Evolutionary conservation across 805 yeast genomes (phyloP), one percentile per base, ranked within the genome.

Genomic region (Schwanniomyces occidentalis): DNA sequence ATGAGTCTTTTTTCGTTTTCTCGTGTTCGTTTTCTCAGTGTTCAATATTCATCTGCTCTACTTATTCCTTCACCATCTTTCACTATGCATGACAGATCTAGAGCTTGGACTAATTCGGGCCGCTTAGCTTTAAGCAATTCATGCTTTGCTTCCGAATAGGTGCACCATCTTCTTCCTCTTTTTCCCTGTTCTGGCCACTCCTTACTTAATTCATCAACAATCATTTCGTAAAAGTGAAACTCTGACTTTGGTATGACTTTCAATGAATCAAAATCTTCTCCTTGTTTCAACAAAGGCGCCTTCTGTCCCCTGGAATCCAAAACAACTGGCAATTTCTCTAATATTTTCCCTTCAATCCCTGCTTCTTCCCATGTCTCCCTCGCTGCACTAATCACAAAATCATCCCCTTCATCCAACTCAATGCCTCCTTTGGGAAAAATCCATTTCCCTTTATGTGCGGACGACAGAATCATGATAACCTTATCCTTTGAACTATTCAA

Each of bases 321-420:
- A 16, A 85, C 81, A 0, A 75, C 66, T 0, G 91, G 95, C 26
- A 91, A 62, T 39, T 70, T 69, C 25, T 53, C 48, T 4, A 67
- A 49, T 4, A 89, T 69, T 12, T 56, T 63, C 6, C 97, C 96
- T 22, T 73, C 75, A 16, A 85, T 85, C 0, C 99, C 99, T 0
- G 95, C 93, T 62, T 93, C 99, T 58, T 93, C 99, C 99, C 99
- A 93, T 0, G 95, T 86, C 55, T 93, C 99, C 40, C 99, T 70
- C 12, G 73, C 65, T 0, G 97, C 97, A 4, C 85, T 64, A 4
- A 62, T 55, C 6, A 54, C 58, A 34, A 45, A 65, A 40, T 65
- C 71, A 26, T 66, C 73, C 4, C 64, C 60, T 58, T 87, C 99
- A 58, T 93, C 99, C 18, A 56, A 55, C 60, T 93, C 99, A 24